Evolutionary conservation across 176 grass and related monocot species (phyloP), one percentile per base, ranked within the genome.

Genomic region (sorghum (Sorghum bicolor)): DNA sequence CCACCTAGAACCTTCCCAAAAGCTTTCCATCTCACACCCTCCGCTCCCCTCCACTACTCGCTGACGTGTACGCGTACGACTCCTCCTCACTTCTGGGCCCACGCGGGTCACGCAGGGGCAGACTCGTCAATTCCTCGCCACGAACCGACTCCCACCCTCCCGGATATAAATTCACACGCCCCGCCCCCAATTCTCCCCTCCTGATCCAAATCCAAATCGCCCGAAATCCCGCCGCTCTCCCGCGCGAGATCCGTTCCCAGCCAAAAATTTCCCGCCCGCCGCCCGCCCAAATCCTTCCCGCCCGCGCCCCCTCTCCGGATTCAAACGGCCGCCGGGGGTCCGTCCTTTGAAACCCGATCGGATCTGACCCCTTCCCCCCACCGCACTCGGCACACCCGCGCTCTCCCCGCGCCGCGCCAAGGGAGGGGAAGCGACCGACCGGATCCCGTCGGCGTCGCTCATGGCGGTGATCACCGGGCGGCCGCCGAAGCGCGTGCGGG

Each of bases 401-500:
- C n/a, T n/a, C n/a, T n/a, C 2, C 50, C 50, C 19, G 6, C 17
- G 17, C 19, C 14, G 17, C 62, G 47, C 34, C 38, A 40, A 40
- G 36, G 38, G 36, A 32, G 36, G 38, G 36, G n/a, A 33, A 47
- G 1, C 83, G 2, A 33, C 31, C 33, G 0, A 16, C 48, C 55
- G 10, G 20, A n/a, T 12, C n/a, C 6, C 8, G 31, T 5, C 29
- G n/a, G 33, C 15, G 15, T 16, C 10, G n/a, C n/a, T n/a, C 58
- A 81, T 89, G 89, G 87, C 77, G 17, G 87, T 88, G 37, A 66
- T 78, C 26, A 47, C 24, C 2, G 79, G 75, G 52, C 82, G 87
- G n/a, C 79, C 85, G 52, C 79, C 86, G 43, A 92, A 92, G 85
- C 87, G 88, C 57, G 84, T 86, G 73, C 86, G 85, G 58, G 80